phyloP scores from a whole-genome alignment of 768 basidiomycete species.

The Tephrocybe rancida region DNA sequence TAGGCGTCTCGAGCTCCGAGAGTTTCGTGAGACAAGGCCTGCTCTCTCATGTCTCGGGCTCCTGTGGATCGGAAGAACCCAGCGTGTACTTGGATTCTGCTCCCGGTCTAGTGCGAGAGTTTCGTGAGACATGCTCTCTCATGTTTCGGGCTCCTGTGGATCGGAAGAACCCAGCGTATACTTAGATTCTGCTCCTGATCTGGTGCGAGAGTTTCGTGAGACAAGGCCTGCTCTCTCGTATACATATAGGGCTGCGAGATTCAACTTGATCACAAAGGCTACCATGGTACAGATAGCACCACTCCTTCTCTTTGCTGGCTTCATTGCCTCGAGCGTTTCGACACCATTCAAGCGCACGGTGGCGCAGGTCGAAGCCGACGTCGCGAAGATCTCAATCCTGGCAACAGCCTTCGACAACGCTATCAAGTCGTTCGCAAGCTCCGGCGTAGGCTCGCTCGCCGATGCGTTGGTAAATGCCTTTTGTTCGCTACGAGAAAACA shows the following conservation, averaged over 20 bases:
- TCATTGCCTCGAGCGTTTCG: constrained; percentile 22
- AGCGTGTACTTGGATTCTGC: too few relatives aligned
- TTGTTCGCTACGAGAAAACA: background rate
- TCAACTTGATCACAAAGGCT: too few relatives aligned
- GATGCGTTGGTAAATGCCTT: constrained; percentile 19
- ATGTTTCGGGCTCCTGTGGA: too few relatives aligned
- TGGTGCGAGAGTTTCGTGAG: too few relatives aligned
- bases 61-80: background rate
- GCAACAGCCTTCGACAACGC: constrained; percentile 31
- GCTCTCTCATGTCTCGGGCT: too few relatives aligned
- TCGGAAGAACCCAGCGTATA: background rate
- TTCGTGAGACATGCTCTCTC: too few relatives aligned
- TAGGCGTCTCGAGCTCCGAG: background rate
- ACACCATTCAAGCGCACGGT: constrained; percentile 19
- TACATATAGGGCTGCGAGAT: background rate
- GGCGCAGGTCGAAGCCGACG: constrained; percentile 30
- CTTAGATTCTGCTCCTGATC: too few relatives aligned
- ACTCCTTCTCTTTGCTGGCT: constrained; percentile 24
- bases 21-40: too few relatives aligned
- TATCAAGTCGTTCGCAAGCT: constrained; percentile 28
- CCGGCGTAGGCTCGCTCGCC: constrained; percentile 20
- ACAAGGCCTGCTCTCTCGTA: background rate
- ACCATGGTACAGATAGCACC: background rate
- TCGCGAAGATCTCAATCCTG: constrained; percentile 24
- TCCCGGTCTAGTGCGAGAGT: too few relatives aligned